Conservation (phyloP, 106 monocot genomes). For the Dioscorea zingiberensis region DNA sequence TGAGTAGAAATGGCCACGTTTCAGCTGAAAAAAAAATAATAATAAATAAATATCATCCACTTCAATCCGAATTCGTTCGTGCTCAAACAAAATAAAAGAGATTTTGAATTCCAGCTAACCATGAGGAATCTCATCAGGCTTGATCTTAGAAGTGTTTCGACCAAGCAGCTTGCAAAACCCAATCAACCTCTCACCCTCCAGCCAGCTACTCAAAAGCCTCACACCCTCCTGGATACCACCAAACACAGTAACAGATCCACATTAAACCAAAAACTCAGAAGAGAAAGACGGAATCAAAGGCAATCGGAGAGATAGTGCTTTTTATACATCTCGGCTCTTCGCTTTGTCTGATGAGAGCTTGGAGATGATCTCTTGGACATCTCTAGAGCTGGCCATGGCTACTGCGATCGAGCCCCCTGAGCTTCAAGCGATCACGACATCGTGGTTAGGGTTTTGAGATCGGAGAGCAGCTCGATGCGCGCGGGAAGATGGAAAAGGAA, state of each 20-base stretch:
- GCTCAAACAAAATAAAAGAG: neutral
- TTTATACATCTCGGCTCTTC: conserved; percentile 57
- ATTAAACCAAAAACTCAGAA: neutral
- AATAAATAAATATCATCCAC: neutral
- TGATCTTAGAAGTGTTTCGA: conserved; percentile 48
- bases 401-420: no score
- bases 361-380: conserved; percentile 63
- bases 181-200: conserved; percentile 66
- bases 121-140: conserved; percentile 44
- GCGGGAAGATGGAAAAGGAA: no score
- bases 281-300: neutral
- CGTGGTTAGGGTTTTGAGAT: no score
- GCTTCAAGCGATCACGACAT: no score
- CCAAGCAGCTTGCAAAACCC: conserved; percentile 65
- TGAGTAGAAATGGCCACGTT: conserved; percentile 81
- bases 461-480: no score
- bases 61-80: neutral
- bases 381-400: conserved; percentile 62
- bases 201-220: conserved; percentile 63
- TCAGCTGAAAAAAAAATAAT: conserved; percentile 40
- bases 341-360: conserved; percentile 82
- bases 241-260: neutral
- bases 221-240: conserved; percentile 56
- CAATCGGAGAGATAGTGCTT: neutral
- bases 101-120: conserved; percentile 16